Percentiles rank a stretch among this genome's conserved stretches.
These are phyloP conservation scores for Crithidia sp. DNA, from an alignment of 208 protist species.

Conservation along the genomic window DNA sequence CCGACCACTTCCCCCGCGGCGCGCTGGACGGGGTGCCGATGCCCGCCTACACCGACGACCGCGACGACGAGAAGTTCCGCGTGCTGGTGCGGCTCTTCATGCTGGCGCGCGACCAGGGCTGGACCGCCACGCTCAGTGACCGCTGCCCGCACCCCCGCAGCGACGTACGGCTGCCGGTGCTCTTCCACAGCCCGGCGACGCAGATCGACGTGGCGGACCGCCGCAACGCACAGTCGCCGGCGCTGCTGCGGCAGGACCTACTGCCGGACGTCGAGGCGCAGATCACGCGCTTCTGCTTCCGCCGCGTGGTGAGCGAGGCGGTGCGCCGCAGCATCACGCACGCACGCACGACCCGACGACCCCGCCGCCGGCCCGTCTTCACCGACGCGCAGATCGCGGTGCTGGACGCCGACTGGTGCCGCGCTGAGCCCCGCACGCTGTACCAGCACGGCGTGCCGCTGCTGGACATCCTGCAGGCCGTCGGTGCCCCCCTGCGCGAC, in stretches of 20 bases:
- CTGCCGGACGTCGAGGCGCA: constrained; percentile 20
- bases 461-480: constrained; percentile 19
- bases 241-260: constrained; percentile 18
- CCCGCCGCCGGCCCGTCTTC: constrained; percentile 14
- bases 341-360: background rate
- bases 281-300: constrained; percentile 17
- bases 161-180: constrained; percentile 8
- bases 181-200: constrained; percentile 7
- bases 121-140: constrained; percentile 14
- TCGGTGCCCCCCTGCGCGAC: constrained; percentile 17
- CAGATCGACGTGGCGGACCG: constrained; percentile 5
- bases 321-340: constrained; percentile 19
- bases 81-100: constrained; percentile 30
- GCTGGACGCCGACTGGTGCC: constrained; percentile 16
- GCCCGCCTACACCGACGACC: constrained; percentile 20
- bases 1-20: constrained; percentile 6
- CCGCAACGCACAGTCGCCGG: background rate
- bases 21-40: constrained; percentile 10
- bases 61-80: constrained; percentile 25
- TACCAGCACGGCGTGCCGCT: constrained; percentile 26
- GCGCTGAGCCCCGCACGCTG: constrained; percentile 19
- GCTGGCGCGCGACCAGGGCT: constrained; percentile 29
- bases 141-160: constrained; percentile 17
- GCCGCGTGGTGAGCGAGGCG: constrained; percentile 23
- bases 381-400: constrained; percentile 21